Base-by-base conservation (phyloP, 495 filamentous ascomycete genomes). In the Trichoderma virens region DNA sequence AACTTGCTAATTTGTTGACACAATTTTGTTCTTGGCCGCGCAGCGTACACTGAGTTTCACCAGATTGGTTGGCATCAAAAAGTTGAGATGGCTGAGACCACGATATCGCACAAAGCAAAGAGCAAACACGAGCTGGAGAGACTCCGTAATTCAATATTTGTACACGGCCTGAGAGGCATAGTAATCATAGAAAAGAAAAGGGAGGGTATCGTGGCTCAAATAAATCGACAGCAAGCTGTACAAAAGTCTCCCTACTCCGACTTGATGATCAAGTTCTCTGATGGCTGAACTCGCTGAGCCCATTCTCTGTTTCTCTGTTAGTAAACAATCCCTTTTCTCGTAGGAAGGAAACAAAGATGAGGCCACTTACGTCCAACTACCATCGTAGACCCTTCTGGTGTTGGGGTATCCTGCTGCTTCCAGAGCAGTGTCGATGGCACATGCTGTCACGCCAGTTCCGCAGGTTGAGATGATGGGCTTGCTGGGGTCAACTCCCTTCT, bases 381-480 rank as follows among this genome's bases (percentile, higher is more conserved):
- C 94, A 80, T 98, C 94, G 72, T 98, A 98, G 30, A 97, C 79
- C 70, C 83, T 87, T 65, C 89, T 85, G 47, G 85, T 86, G 39
- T 85, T 81, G 7, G 85, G 78, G 71, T 84, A 91, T 27, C 87
- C 89, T 20, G 93, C 92, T 71, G 90, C 87, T 30, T 79, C 82
- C 41, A 98, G 75, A 5, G 94, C 94, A 31, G 91, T 89, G 70
- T 98, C 94, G 64, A 98, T 85, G 20, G 97, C 83, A 14, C 87
- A 88, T n/a, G 95, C 95, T 2, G 92, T 98, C 41, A 98, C 94
- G 30, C 94, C 94, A 14, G 93, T 97, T 32, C 94, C 94, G 68
- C 94, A 98, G 67, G 82, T 91, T 62, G 82, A 90, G 74, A 98
- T 91, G 65, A 98, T 91, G 9, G 91, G 88, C 71, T 87, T 92